Percentiles rank a stretch among this genome's conserved stretches.
phyloP scores from a whole-genome alignment of 148 eudicot species.

The Vaccinium vitisidaea region DNA sequence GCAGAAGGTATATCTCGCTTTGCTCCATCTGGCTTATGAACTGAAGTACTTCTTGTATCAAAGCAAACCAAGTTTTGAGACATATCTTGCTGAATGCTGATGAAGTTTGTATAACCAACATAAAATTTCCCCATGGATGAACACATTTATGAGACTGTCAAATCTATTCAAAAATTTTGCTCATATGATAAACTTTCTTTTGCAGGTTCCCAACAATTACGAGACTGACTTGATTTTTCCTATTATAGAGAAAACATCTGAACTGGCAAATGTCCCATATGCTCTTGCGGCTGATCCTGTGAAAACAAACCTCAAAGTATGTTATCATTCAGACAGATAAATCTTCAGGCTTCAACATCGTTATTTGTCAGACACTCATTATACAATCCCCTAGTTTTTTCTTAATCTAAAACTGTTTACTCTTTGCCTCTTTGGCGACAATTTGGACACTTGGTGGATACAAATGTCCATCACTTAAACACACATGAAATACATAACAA shows the following conservation, averaged over 20 bases:
- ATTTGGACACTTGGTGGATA: too few species aligned
- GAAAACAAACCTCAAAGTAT: too few species aligned
- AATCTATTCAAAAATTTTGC: neutral
- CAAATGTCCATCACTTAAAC: too few species aligned
- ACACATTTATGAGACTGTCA: neutral
- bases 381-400: too few species aligned
- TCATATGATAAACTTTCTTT: conserved; percentile 15
- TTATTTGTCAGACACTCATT: too few species aligned
- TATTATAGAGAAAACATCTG: conserved; percentile 79
- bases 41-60: conserved; percentile 2
- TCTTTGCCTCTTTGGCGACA: too few species aligned
- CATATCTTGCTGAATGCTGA: neutral
- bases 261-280: conserved; percentile 80
- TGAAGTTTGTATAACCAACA: neutral
- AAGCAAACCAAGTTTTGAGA: neutral
- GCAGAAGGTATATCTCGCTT: conserved; percentile 57
- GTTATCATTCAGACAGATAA: too few species aligned
- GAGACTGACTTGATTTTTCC: conserved; percentile 94
- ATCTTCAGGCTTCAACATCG: too few species aligned
- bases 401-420: too few species aligned
- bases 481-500: too few species aligned
- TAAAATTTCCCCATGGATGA: neutral
- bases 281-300: too few species aligned
- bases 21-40: neutral
- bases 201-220: conserved; percentile 94